Percentiles rank a stretch among this genome's conserved stretches.
These are phyloP conservation scores for Silybum marianum DNA, from an alignment of 129 eudicot species.

Conservation along the genomic window DNA sequence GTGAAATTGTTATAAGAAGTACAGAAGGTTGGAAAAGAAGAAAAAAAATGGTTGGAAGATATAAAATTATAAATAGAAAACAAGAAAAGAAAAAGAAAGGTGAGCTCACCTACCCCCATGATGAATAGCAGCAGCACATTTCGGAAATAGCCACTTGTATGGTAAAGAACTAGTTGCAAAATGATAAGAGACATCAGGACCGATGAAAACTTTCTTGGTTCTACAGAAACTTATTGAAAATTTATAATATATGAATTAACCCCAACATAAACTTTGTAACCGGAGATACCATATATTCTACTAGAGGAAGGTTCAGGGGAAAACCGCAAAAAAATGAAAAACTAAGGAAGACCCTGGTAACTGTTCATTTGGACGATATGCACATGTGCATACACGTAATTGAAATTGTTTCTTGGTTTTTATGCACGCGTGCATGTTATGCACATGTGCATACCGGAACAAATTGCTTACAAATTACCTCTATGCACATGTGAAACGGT, in stretches of 20 bases:
- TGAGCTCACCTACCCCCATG: slow-evolving; percentile 86
- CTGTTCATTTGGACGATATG: no score
- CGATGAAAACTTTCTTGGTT: slow-evolving; percentile 13
- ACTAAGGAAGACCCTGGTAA: no score
- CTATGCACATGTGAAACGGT: no score
- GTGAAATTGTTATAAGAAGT: slow-evolving; percentile 20
- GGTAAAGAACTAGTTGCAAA: slow-evolving; percentile 59
- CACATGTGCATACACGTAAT: no score
- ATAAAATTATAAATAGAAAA: not conserved
- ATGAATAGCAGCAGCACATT: slow-evolving; percentile 87
- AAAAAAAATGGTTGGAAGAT: not conserved
- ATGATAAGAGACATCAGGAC: slow-evolving; percentile 6
- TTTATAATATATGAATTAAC: no score
- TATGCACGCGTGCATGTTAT: no score
- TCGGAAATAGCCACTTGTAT: slow-evolving; percentile 85
- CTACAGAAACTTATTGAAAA: not conserved
- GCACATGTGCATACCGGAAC: no score
- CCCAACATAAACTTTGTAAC: not conserved
- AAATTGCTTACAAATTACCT: no score
- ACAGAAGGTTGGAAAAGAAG: slow-evolving; percentile 6
- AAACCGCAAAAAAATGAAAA: no score
- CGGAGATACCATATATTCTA: no score
- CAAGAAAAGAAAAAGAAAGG: slow-evolving; percentile 1
- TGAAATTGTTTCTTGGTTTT: no score
- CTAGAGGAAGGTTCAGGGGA: no score